phyloP scores from a whole-genome alignment of 768 basidiomycete genomes.

The Leccinum obscurum region DNA sequence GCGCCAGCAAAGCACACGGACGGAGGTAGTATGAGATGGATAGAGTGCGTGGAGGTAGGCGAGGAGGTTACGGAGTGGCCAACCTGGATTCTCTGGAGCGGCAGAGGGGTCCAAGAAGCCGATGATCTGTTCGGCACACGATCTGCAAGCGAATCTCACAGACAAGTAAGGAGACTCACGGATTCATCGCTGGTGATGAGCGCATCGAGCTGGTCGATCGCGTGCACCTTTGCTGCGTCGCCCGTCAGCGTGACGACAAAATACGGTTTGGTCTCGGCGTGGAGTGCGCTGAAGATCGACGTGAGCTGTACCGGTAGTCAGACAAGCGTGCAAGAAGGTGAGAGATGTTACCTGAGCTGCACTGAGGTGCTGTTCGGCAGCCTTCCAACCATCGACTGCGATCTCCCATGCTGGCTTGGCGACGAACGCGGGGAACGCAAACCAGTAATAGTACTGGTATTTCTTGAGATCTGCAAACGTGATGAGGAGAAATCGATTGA shows the following conservation, averaged over 20 bases:
- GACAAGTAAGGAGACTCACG: slow-evolving; percentile 35
- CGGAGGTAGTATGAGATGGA: slow-evolving; percentile 43
- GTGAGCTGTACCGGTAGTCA: slow-evolving; percentile 41
- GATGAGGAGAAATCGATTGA: slow-evolving; percentile 84
- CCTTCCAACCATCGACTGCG: slow-evolving; percentile 56
- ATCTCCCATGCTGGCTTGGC: slow-evolving; percentile 92
- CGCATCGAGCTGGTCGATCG: slow-evolving; percentile 53
- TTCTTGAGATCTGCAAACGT: slow-evolving; percentile 98
- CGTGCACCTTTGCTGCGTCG: slow-evolving; percentile 43
- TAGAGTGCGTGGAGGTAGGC: slow-evolving; percentile 71
- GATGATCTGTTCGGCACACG: slow-evolving; percentile 41
- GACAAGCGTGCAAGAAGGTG: not conserved
- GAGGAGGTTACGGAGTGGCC: slow-evolving; percentile 93
- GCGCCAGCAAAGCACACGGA: slow-evolving; percentile 79
- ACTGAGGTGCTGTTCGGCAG: slow-evolving; percentile 46
- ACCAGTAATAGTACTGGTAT: slow-evolving; percentile 98
- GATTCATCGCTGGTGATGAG: slow-evolving; percentile 55
- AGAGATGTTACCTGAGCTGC: slow-evolving; percentile 39
- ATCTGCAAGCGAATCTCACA: slow-evolving; percentile 19
- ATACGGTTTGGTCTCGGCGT: slow-evolving; percentile 46
- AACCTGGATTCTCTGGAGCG: slow-evolving; percentile 70
- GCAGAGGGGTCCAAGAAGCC: slow-evolving; percentile 88
- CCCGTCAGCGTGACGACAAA: slow-evolving; percentile 56
- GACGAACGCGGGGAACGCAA: slow-evolving; percentile 91
- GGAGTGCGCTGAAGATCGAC: slow-evolving; percentile 52